Conservation (phyloP, 176 grass and related monocot species). For the Themeda triandra region DNA sequence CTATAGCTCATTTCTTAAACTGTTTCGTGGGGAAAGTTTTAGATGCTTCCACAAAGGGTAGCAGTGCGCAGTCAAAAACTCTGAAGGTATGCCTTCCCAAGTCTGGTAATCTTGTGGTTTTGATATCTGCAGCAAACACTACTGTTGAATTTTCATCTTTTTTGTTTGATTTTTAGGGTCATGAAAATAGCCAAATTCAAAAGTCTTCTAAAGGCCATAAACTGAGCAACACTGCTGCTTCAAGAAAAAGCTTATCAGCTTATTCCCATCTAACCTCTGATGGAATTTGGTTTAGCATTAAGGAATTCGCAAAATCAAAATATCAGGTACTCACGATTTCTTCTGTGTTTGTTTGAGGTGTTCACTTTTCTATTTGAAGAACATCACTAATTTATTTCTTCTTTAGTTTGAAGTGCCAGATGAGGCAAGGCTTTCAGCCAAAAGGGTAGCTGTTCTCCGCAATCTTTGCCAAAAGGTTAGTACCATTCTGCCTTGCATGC, state of each 20-base stretch:
- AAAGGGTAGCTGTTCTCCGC: conserved; percentile 67
- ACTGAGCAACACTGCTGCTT: conserved; percentile 40
- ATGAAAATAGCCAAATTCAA: conserved; percentile 41
- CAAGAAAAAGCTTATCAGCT: conserved; percentile 41
- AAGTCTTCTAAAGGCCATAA: conserved; percentile 52
- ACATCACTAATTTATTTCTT: conserved; percentile 10
- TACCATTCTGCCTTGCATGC: not conserved
- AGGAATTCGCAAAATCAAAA: conserved; percentile 81
- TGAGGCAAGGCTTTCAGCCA: conserved; percentile 58
- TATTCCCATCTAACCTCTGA: conserved; percentile 66
- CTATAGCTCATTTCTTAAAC: conserved; percentile 89
- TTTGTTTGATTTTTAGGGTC: conserved; percentile 38
- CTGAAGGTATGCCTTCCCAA: conserved; percentile 48
- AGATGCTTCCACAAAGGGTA: conserved; percentile 48
- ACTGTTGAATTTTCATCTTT: not conserved
- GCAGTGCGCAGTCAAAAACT: conserved; percentile 45
- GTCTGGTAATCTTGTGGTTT: not conserved
- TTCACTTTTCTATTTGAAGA: conserved; percentile 1
- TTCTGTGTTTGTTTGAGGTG: conserved; percentile 17
- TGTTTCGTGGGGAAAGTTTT: conserved; percentile 74
- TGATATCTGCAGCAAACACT: not conserved
- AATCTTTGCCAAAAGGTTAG: conserved; percentile 95
- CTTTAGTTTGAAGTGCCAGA: conserved; percentile 81
- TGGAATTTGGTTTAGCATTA: conserved; percentile 66
- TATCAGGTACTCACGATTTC: conserved; percentile 57